A percentile compares a stretch with the other conserved stretches of the same genome.
These are phyloP conservation scores for Yamadazyma mexicana DNA, from an alignment of 1,139 yeast species.

Conservation along the genomic window DNA sequence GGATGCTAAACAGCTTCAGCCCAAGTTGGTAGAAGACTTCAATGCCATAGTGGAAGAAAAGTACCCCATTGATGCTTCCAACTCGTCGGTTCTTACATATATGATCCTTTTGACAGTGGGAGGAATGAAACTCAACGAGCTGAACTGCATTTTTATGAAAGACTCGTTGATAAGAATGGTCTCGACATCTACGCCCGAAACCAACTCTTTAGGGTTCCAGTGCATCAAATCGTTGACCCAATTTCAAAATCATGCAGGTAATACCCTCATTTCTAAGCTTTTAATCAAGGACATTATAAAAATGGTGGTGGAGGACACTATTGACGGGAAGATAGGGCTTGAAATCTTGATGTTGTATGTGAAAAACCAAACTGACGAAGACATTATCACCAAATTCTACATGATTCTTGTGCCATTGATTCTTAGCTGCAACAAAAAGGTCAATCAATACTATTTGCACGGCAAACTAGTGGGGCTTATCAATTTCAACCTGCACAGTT, in stretches of 20 bases:
- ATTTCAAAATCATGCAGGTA: slow-evolving; percentile 25
- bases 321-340: slow-evolving; percentile 44
- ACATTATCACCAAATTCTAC: slow-evolving; percentile 32
- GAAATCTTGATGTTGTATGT: slow-evolving; percentile 56
- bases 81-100: slow-evolving; percentile 54
- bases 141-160: slow-evolving; percentile 31
- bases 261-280: slow-evolving; percentile 25
- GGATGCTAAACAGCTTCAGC: slow-evolving; percentile 29
- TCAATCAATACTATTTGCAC: slow-evolving; percentile 40
- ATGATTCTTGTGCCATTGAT: slow-evolving; percentile 53
- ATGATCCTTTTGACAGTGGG: slow-evolving; percentile 62
- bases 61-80: slow-evolving; percentile 27
- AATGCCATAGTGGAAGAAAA: slow-evolving; percentile 31
- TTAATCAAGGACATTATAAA: slow-evolving; percentile 17
- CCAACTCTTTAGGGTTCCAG: slow-evolving; percentile 50
- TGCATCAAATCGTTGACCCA: slow-evolving; percentile 59
- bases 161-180: slow-evolving; percentile 34
- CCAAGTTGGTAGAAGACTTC: slow-evolving; percentile 36
- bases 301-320: slow-evolving; percentile 10
- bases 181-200: slow-evolving; percentile 23
- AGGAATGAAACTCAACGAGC: slow-evolving; percentile 36
- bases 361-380: slow-evolving; percentile 31
- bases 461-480: slow-evolving; percentile 55
- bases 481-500: slow-evolving; percentile 46
- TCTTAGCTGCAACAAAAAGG: slow-evolving; percentile 35